Base-by-base conservation (phyloP, 176 grass and related monocot genomes). In the Oryza rufipogon region DNA sequence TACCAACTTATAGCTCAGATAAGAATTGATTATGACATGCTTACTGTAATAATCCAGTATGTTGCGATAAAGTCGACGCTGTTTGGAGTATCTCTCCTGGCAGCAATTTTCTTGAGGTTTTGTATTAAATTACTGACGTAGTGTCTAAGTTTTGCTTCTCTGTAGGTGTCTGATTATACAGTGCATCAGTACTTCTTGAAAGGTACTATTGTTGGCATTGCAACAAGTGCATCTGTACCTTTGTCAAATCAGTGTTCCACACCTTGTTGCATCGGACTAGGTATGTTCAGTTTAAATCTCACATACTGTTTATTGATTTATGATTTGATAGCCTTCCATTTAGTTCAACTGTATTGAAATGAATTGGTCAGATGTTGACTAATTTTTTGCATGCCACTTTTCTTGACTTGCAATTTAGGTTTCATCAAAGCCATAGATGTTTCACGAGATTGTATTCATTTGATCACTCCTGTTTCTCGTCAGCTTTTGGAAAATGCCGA, bases 251-350 rank as follows among this genome's bases (percentile, higher is more conserved):
- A 82, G 63, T 83, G 82, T 54, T 85, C 80, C 3, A 82, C 77
- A 25, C 87, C 89, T 64, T 94, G 77, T 51, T 94, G 89, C 83
- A 68, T 91, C 77, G 89, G 92, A 85, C 75, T 94, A 73, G 89
- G 89, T 94, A 77, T 42, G 65, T 67, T 54, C 70, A 82, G 4
- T 66, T 82, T 26, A 39, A n/a, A 2, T 36, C 23, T 23, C 23
- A 23, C 23, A 23, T 23, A 23, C 23, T 23, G 23, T 23, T 23
- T 23, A 32, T 51, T 4, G 4, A 34, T 75, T 48, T 26, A 58
- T 70, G 20, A 15, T 76, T 76, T 70, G 3, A 25, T 22, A 42
- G 36, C 25, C 1, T 81, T 75, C 28, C 26, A 20, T 41, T 65
- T 30, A 19, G 9, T 15, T 38, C 5, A 11, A 19, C 17, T 56